Percentiles rank a stretch among this genome's conserved stretches.
Conservation (phyloP, 2,329 filamentous ascomycete genomes). For the Penicillium sp. region DNA sequence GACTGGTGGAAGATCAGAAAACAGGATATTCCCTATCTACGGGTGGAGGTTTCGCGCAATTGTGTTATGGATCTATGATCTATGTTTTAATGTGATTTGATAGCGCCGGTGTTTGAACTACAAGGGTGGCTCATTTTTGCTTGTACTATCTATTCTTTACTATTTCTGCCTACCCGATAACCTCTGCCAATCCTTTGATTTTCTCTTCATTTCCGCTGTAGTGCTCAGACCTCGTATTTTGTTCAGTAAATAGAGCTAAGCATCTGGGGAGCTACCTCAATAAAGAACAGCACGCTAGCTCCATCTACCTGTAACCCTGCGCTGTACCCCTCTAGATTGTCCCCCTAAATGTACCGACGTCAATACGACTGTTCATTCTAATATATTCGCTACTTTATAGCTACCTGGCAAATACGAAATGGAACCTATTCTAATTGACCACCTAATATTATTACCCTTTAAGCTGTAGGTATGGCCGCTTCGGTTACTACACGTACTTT, state of each 20-base stretch:
- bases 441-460: not conserved
- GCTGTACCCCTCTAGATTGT: not conserved
- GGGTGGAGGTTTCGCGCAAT: not conserved
- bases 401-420: not conserved
- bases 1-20: not conserved
- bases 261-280: not conserved
- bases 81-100: slow-evolving; percentile 1
- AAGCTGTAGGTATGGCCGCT: not conserved
- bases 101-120: slow-evolving; percentile 10
- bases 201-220: not conserved
- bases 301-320: not conserved
- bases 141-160: not conserved
- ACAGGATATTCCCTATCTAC: not conserved
- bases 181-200: not conserved
- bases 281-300: not conserved
- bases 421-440: not conserved
- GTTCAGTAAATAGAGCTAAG: not conserved
- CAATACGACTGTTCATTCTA: not conserved
- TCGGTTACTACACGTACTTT: not conserved
- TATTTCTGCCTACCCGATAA: not conserved
- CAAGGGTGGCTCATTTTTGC: not conserved
- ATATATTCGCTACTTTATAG: not conserved
- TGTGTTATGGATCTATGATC: slow-evolving; percentile 1
- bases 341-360: not conserved
- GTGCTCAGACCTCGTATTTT: not conserved